Base-by-base conservation (phyloP, 176 grass and related monocot species). In the Aegilops bicornis region DNA sequence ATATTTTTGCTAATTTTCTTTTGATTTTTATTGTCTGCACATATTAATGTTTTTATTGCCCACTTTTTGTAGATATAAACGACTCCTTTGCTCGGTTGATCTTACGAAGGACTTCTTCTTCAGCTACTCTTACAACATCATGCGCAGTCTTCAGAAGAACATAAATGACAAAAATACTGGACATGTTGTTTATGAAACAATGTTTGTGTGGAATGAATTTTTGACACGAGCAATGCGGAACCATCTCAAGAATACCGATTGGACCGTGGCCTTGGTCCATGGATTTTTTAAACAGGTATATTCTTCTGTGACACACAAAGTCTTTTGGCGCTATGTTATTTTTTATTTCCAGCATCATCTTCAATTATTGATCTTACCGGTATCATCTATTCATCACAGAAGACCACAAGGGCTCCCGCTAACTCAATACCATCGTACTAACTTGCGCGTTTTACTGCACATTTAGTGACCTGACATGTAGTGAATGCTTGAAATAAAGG, bases 61-160 rank as follows among this genome's bases (percentile, higher is more conserved):
- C 8, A 70, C 23, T 45, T 82, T 85, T 24, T 75, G 85, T 84
- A 99, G 97, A 90, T 99, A 99, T 90, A 99, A 99, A 89, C 79
- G 87, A 27, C 90, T 99, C 17, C 89, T 99, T 78, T 90, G 85
- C 83, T 94, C 90, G 14, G 94, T 99, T 1, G 94, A 99, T 86
- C 92, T 99, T 67, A 87, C 97, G 0, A 97, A 97, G 88, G 97
- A 99, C 68, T 99, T 99, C 94, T 99, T 97, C 97, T 99, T 97
- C 87, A 99, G 97, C 80, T 99, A 99, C 85, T 96, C 94, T 70
- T 99, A 99, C 89, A 99, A 99, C 80, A 87, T 99, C 61, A 99
- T 99, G 97, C 82, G 87, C 76, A 99, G 89, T 79, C 94, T 99
- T 91, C 97, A 99, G 66, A 99, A 94, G 85, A 99, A 99, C 42